Percentiles rank a stretch among this genome's conserved stretches.
Evolutionary conservation across 805 yeast genomes (phyloP).

Genomic region (Nakazawaea ishiwadae): DNA sequence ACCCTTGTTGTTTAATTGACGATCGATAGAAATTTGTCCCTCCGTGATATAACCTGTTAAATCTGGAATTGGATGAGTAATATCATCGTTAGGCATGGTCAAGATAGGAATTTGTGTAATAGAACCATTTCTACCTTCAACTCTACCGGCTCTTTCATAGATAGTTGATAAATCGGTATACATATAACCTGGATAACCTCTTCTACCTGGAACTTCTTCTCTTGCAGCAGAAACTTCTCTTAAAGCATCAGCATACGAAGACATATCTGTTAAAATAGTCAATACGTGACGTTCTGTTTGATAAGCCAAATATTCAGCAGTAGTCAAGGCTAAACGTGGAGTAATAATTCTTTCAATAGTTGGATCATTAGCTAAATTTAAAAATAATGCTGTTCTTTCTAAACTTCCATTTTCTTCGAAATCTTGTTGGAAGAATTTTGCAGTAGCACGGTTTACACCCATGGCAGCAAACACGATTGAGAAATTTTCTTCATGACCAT

Average conservation of each 20-base stretch:
- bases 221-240: conserved; percentile 99
- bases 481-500: conserved; percentile 99
- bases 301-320: conserved; percentile 97
- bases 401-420: conserved; percentile 98
- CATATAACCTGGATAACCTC: conserved; percentile 99
- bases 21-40: conserved; percentile 97
- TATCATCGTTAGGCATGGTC: conserved; percentile 99
- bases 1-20: conserved; percentile 95
- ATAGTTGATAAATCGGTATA: conserved; percentile 98
- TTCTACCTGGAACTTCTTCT: conserved; percentile 99
- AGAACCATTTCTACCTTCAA: conserved; percentile 99
- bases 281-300: conserved; percentile 99
- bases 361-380: conserved; percentile 98
- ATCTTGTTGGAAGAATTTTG: conserved; percentile 98
- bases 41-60: conserved; percentile 99
- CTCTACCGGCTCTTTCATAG: conserved; percentile 99
- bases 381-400: conserved; percentile 95
- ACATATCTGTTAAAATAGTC: conserved; percentile 98
- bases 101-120: conserved; percentile 98
- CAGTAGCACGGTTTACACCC: conserved; percentile 99
- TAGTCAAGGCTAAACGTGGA: conserved; percentile 97
- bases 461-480: conserved; percentile 98
- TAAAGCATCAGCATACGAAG: conserved; percentile 98
- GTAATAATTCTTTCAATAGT: conserved; percentile 99
- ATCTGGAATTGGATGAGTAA: conserved; percentile 99